These are phyloP conservation scores for Croton setiger DNA, from an alignment of 441 rosid species.

Conservation along the genomic window DNA sequence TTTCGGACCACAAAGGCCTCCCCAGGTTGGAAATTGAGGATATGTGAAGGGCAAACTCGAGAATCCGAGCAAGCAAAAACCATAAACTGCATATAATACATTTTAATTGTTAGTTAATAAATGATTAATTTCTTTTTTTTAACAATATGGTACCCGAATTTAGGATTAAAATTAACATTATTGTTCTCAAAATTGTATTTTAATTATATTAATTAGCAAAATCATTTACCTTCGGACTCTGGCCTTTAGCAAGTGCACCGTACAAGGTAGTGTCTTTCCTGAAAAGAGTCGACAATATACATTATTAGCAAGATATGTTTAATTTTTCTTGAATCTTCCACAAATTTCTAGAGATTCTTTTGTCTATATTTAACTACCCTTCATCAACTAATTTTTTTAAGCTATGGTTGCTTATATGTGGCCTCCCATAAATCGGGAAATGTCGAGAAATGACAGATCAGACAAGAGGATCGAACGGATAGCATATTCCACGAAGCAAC, in stretches of 20 bases:
- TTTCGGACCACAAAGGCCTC: slow-evolving; percentile 89
- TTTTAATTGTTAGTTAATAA: no score
- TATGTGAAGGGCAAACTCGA: slow-evolving; percentile 90
- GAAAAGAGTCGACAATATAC: slow-evolving; percentile 17
- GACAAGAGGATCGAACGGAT: not conserved
- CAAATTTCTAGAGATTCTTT: not conserved
- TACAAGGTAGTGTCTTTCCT: slow-evolving; percentile 63
- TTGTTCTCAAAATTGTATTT: no score
- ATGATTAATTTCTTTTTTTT: no score
- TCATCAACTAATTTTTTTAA: not conserved
- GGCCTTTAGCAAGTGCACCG: slow-evolving; percentile 62
- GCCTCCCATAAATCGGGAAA: not conserved
- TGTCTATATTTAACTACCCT: no score
- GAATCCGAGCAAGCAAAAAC: slow-evolving; percentile 98
- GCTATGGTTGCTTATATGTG: not conserved
- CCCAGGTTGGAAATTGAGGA: slow-evolving; percentile 90
- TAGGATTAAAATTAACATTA: no score
- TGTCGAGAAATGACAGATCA: not conserved
- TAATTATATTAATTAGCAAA: not conserved
- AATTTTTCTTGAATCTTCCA: not conserved
- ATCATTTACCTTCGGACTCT: slow-evolving; percentile 70
- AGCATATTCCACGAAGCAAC: slow-evolving; percentile 14
- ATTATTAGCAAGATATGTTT: not conserved
- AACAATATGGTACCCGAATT: no score
- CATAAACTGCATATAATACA: slow-evolving; percentile 58